Conservation (phyloP, 345 rosid genomes). For the Populus simonii region DNA sequence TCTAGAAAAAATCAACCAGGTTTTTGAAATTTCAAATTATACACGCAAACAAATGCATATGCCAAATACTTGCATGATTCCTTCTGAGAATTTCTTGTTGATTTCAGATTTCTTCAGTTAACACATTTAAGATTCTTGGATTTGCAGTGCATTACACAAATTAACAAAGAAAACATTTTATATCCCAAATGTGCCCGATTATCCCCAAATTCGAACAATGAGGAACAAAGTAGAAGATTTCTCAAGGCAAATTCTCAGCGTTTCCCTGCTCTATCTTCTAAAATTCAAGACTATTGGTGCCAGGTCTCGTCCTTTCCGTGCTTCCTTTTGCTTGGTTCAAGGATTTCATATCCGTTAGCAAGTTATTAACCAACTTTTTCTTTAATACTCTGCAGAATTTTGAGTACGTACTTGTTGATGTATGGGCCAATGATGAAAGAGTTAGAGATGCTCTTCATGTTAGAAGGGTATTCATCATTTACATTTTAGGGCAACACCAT, state of each 20-base stretch:
- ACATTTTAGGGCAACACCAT: not conserved
- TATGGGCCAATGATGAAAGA: conserved; percentile 29
- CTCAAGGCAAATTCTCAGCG: not conserved
- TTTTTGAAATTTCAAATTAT: not conserved
- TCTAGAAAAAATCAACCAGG: conserved; percentile 1
- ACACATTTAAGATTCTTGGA: not conserved
- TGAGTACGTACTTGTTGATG: conserved; percentile 9
- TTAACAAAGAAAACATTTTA: conserved; percentile 1
- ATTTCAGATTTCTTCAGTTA: not conserved
- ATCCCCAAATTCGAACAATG: not conserved
- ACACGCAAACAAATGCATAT: not conserved
- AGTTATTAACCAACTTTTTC: no score
- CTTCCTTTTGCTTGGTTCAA: not conserved
- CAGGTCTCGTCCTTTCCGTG: not conserved
- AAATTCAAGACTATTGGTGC: conserved; percentile 1
- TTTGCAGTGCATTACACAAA: conserved; percentile 1
- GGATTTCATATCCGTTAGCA: not conserved
- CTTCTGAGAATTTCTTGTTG: not conserved
- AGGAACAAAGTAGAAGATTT: not conserved
- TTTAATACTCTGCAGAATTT: not conserved
- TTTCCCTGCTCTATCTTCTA: not conserved
- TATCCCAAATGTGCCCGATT: not conserved
- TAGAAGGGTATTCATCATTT: conserved; percentile 17
- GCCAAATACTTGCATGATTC: not conserved
- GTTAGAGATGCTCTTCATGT: conserved; percentile 36